Percentiles rank a stretch among this genome's conserved stretches.
Evolutionary conservation across 768 basidiomycete species (phyloP).

Genomic region (Lactarius deliciosus): DNA sequence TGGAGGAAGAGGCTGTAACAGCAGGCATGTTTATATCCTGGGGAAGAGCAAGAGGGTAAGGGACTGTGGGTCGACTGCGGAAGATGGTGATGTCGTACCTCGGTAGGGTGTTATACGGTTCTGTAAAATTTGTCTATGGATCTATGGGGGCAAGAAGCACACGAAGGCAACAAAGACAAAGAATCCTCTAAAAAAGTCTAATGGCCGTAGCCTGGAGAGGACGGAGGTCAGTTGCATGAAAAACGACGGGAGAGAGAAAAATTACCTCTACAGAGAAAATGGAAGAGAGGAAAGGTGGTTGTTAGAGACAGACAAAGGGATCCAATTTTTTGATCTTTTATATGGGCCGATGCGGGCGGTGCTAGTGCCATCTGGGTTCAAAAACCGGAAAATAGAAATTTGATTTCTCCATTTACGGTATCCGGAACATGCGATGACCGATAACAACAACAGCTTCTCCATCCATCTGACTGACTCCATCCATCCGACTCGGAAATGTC

Average conservation of each 20-base stretch:
- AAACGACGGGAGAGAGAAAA: slow-evolving; percentile 29
- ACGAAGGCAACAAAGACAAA: slow-evolving; percentile 50
- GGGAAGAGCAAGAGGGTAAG: background rate
- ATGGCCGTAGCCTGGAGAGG: slow-evolving; percentile 40
- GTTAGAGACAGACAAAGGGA: background rate
- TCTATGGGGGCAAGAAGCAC: slow-evolving; percentile 40
- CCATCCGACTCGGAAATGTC: background rate
- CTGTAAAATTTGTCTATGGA: slow-evolving; percentile 33
- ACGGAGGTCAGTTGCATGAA: background rate
- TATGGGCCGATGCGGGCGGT: slow-evolving; percentile 14
- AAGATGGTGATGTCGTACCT: slow-evolving; percentile 39
- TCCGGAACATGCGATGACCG: background rate
- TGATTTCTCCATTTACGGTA: background rate
- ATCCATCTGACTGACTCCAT: background rate
- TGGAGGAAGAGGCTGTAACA: slow-evolving; percentile 61
- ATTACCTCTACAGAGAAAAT: slow-evolving; percentile 39
- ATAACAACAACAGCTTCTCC: background rate
- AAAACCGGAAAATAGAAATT: background rate
- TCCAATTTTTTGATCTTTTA: background rate
- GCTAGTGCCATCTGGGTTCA: slow-evolving; percentile 24
- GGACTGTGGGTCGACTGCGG: background rate
- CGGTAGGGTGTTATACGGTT: slow-evolving; percentile 39
- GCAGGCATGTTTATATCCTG: slow-evolving; percentile 77
- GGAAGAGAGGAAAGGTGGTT: slow-evolving; percentile 36
- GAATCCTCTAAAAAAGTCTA: slow-evolving; percentile 61